Evolutionary conservation across 768 basidiomycete species (phyloP), one percentile per base, ranked within the genome.

Genomic region (Xerocomellus dryophilus): DNA sequence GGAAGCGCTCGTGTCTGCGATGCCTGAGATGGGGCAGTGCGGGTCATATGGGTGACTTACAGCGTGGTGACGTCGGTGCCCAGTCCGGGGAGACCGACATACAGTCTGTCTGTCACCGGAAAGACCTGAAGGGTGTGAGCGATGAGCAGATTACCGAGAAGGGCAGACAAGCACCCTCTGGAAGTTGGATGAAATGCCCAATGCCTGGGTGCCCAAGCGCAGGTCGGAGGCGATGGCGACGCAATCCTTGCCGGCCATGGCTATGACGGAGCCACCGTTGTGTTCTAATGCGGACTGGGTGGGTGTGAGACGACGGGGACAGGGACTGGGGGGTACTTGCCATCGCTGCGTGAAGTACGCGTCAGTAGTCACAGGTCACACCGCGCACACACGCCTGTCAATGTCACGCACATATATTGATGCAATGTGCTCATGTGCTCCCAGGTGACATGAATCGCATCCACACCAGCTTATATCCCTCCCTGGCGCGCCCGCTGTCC

Each of bases 161-260:
- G 61, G n/a, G 47, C 42, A 32, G 21, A 15, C 18, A 47, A n/a
- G 35, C 54, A 93, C 97, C 85, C 93, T 97, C 71, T 98, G 88
- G 71, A 96, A 98, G 74, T 98, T 90, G 45, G 86, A 82, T 7
- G 95, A 87, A 46, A 98, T 84, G 34, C 90, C 86, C 63, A 95
- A 70, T 7, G 90, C 82, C 69, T 93, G 88, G 60, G 87, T 90
- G 55, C 97, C 97, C 50, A 98, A 76, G 58, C 96, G 84, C 61
- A 96, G 68, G 75, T 99, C 97, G 50, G 89, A 93, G 25, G 96
- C 97, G 74, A 98, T 98, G 49, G 97, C 97, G 46, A 99, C 97
- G 71, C 97, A 99, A 63, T 93, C 89, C 75, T 98, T 98, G 59
- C 97, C 97, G 55, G 89, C 88, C 97, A 99, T 99, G 78, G 97